Evolutionary conservation across 345 rosid species (phyloP).

Genomic region (Linum tenue): DNA sequence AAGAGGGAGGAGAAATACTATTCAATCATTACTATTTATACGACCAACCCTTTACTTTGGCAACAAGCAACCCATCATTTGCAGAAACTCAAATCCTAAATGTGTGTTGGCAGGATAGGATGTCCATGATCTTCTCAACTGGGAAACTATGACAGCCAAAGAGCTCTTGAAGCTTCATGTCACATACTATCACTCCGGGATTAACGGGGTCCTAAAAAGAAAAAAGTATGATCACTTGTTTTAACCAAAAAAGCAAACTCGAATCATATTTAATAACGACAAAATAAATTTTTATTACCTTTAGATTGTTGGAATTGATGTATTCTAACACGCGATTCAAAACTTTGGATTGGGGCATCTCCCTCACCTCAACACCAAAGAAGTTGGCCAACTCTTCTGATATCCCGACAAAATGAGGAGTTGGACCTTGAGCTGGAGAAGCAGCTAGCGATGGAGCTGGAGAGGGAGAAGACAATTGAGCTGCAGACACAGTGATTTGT

Average conservation of each 20-base stretch:
- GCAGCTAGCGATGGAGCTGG: not conserved
- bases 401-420: conserved; percentile 22
- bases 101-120: conserved; percentile 20
- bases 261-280: not conserved
- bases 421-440: not conserved
- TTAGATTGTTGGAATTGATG: conserved; percentile 24
- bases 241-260: too few relatives aligned
- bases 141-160: conserved; percentile 31
- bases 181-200: conserved; percentile 19
- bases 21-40: too few relatives aligned
- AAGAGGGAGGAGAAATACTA: not conserved
- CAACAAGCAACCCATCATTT: not conserved
- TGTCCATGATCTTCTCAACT: conserved; percentile 23
- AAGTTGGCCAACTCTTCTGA: conserved; percentile 30
- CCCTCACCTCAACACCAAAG: conserved; percentile 25
- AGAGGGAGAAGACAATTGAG: not conserved
- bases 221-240: not conserved
- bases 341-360: conserved; percentile 26
- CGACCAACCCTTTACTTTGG: not conserved
- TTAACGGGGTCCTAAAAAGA: conserved; percentile 21
- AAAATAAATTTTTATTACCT: conserved; percentile 11
- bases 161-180: conserved; percentile 25
- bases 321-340: conserved; percentile 27
- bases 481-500: not conserved
- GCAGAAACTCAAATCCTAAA: conserved; percentile 9